Base-by-base conservation (phyloP, 1,284 basidiomycete genomes). In the Cryptococcus wingfieldii region DNA sequence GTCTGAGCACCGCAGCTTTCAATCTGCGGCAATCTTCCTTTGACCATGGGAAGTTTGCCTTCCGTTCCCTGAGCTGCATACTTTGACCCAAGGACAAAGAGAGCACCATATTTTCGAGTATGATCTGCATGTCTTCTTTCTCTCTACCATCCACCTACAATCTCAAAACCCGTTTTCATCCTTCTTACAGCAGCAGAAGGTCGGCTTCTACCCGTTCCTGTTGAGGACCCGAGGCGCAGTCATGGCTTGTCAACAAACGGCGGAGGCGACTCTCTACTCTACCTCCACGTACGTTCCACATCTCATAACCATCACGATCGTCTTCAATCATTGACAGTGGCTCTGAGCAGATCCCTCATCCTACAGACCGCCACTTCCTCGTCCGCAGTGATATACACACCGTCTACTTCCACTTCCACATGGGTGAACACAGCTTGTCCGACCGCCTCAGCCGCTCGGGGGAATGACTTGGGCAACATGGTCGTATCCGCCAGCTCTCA, bases 261-360 rank as follows among this genome's bases (percentile, higher is more conserved):
- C 64, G 2, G 58, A 59, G 13, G 55, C 57, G 25, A 66, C 64
- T 4, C 38, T 60, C 5, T 66, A 58, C 28, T 45, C 58, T 13
- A 55, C 62, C 1, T 56, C 60, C 10, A 63, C 58, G 64, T 66
- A 56, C 56, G 62, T 58, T 13, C 16, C 12, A 34, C 1, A 8
- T 34, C 10, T 10, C 31, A 3, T 23, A 23, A 3, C 23, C 19
- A 5, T 25, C 28, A 19, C 6, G 14, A 16, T 12, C 10, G 28
- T 8, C 45, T 25, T 16, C 39, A 25, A 50, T 14, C 13, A 25
- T 7, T 12, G n/a, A n/a, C 27, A 27, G 6, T 13, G 38, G 3
- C 14, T 10, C 8, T 4, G 19, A 5, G 34, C 23, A 60, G 56
- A 23, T 54, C 60, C 5, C 38, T 53, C 48, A 47, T 61, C 37